Base-by-base conservation (phyloP, 2,329 filamentous ascomycete genomes). In the Beauveria bassiana region DNA sequence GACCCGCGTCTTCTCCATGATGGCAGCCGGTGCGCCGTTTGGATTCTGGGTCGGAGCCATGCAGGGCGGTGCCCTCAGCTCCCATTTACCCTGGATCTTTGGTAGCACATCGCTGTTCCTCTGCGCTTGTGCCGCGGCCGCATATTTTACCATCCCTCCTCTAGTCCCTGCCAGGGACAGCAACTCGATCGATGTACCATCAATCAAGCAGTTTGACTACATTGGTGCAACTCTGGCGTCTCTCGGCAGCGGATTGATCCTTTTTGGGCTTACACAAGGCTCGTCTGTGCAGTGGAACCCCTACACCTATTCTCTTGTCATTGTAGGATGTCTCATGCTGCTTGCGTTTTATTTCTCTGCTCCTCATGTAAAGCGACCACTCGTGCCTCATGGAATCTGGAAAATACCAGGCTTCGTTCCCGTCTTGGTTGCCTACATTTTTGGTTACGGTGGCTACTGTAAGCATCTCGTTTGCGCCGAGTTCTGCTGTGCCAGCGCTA, bases 71-170 rank as follows among this genome's bases (percentile, higher is more conserved):
- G 61, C 55, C 8, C 61, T 62, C 6, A 62, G 61, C n/a, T 26
- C 61, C 10, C 57, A 51, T 22, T 52, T 63, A 3, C 61, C 61
- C 7, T 63, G 61, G 61, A 63, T 63, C 18, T 63, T 63, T 38
- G 61, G 61, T 12, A 61, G 57, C 34, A 63, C 57, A 9, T 54
- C 61, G 12, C 47, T 63, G 1, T 57, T 63, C 38, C 61, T 63
- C 16, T 59, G 47, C n/a, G 34, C 56, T 8, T 61, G 50, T 5
- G 47, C 61, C 9, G 9, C 16, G 18, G 61, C 57, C 3, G 61
- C 57, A 6, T 46, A 61, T 22, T 54, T 57, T 40, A 63, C 61
- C 1, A 61, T 63, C 42, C 57, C 61, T 5, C 24, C 57, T 18
- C 58, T 63, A 3, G 10, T 31, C 7, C 61, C 61, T 10, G 61